Percentiles rank a stretch among this genome's conserved stretches.
Conservation (phyloP, 208 protist species). For the Polymyxa betae region DNA sequence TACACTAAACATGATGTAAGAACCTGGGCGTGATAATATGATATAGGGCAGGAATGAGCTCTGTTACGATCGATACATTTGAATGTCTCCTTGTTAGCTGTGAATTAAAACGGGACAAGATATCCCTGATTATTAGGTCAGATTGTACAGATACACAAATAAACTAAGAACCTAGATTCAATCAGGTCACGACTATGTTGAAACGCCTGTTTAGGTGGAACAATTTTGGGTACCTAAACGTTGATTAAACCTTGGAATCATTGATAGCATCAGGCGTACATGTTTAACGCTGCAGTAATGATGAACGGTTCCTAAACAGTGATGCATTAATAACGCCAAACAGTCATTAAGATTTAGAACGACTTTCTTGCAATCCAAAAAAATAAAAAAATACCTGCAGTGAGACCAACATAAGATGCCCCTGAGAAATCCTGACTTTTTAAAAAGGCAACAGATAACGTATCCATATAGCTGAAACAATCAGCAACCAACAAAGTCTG, state of each 20-base stretch:
- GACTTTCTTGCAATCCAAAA: too few species aligned
- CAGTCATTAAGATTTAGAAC: too few species aligned
- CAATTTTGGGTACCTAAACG: not conserved
- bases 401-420: not conserved
- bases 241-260: not conserved
- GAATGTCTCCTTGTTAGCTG: not conserved
- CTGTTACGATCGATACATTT: not conserved
- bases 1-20: not conserved
- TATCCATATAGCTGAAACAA: slow-evolving; percentile 21
- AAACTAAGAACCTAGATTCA: not conserved
- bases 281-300: not conserved
- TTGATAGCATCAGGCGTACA: not conserved
- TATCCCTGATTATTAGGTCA: not conserved
- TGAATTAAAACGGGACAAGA: not conserved
- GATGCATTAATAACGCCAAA: not conserved
- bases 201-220: not conserved
- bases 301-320: not conserved
- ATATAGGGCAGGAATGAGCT: not conserved
- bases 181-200: not conserved
- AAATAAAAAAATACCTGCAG: not conserved
- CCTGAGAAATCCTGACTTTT: not conserved
- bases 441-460: not conserved
- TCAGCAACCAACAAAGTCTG: not conserved
- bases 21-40: not conserved
- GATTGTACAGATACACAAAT: not conserved